Percentiles rank a stretch among this genome's conserved stretches.
phyloP scores from a whole-genome alignment of 768 basidiomycete species.

The Lactifluus hygrophoroides region DNA sequence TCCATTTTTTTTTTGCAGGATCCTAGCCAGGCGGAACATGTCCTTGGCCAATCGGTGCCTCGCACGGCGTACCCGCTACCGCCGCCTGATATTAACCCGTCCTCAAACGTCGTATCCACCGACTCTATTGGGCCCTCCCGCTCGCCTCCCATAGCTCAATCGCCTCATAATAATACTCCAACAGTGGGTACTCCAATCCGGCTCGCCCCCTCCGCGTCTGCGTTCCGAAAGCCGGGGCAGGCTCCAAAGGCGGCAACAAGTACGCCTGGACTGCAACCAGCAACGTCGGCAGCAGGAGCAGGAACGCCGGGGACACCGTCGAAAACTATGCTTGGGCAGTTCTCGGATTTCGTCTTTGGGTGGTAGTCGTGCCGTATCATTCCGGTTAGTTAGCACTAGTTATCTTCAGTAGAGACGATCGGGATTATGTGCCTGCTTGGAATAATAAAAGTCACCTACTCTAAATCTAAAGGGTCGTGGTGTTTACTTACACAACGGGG shows the following conservation, averaged over 20 bases:
- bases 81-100: conserved; percentile 17
- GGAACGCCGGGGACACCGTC: conserved; percentile 29
- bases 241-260: conserved; percentile 9
- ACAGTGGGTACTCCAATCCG: conserved; percentile 61
- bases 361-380: conserved; percentile 3
- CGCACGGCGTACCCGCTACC: conserved; percentile 18
- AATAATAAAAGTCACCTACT: neutral
- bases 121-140: conserved; percentile 22
- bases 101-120: conserved; percentile 19
- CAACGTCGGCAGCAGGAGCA: conserved; percentile 18
- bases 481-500: neutral
- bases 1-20: conserved; percentile 37
- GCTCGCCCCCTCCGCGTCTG: conserved; percentile 63
- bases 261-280: conserved; percentile 16
- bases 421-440: neutral
- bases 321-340: conserved; percentile 62
- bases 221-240: conserved; percentile 49
- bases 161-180: conserved; percentile 29
- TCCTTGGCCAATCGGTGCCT: conserved; percentile 34
- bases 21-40: conserved; percentile 44
- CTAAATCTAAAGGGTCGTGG: too few species aligned
- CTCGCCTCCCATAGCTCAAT: conserved; percentile 33
- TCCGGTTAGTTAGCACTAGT: neutral
- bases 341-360: conserved; percentile 61
- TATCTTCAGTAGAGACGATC: neutral